These are phyloP conservation scores for Opeltia flavorubescens DNA, from an alignment of 495 filamentous ascomycete species.

Conservation along the genomic window DNA sequence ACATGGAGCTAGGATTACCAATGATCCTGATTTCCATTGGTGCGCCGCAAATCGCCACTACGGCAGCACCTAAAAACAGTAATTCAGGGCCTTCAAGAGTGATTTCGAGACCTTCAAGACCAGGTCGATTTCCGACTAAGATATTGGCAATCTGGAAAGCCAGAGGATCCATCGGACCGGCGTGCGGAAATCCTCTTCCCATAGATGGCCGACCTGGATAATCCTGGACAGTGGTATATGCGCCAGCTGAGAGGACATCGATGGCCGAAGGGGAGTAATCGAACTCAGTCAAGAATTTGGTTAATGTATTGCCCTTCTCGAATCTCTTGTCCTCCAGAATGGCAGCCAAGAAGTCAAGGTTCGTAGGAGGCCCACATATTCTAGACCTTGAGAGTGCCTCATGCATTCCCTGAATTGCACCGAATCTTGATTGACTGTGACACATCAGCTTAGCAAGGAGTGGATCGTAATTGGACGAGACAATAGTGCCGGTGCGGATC, in stretches of 20 bases:
- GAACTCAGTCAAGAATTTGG: constrained; percentile 37
- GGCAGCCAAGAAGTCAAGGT: constrained; percentile 37
- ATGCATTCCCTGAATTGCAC: constrained; percentile 31
- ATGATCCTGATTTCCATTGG: constrained; percentile 33
- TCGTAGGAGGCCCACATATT: constrained; percentile 43
- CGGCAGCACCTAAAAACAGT: constrained; percentile 31
- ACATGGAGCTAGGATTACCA: constrained; percentile 32
- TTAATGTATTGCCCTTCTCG: constrained; percentile 34
- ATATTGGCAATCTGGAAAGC: constrained; percentile 41
- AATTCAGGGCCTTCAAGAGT: constrained; percentile 46
- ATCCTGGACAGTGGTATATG: constrained; percentile 46
- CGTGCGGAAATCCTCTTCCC: constrained; percentile 22
- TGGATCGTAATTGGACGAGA: constrained; percentile 45
- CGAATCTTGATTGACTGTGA: constrained; percentile 26
- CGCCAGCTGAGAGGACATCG: constrained; percentile 40
- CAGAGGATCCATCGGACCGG: constrained; percentile 40
- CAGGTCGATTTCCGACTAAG: constrained; percentile 39
- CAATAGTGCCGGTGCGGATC: constrained; percentile 38
- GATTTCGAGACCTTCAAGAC: constrained; percentile 41
- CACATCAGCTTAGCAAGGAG: constrained; percentile 50
- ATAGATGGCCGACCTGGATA: constrained; percentile 39
- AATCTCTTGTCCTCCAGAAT: constrained; percentile 31
- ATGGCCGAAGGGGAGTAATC: constrained; percentile 35
- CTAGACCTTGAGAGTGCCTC: constrained; percentile 24
- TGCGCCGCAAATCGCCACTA: constrained; percentile 41